Conservation (phyloP, 768 basidiomycete genomes). For the Pisolithus microcarpus region DNA sequence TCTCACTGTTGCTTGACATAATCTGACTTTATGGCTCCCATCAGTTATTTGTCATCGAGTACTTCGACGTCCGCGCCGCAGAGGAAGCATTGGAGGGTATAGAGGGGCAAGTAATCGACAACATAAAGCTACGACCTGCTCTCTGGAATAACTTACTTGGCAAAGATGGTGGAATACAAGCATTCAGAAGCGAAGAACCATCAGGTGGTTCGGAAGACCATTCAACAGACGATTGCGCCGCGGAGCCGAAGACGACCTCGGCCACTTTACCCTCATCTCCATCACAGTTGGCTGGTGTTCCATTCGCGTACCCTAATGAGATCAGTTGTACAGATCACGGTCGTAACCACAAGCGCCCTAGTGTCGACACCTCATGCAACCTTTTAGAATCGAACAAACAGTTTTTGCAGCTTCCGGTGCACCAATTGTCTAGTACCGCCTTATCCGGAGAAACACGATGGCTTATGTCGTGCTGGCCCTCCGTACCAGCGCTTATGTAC, state of each 20-base stretch:
- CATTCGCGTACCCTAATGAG: constrained; percentile 20
- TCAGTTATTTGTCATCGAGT: constrained; percentile 54
- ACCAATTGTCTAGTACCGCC: constrained; percentile 13
- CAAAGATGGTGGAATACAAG: constrained; percentile 13
- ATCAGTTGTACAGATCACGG: constrained; percentile 12
- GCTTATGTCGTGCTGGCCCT: constrained; percentile 10
- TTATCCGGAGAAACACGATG: constrained; percentile 12
- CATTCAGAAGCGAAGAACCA: constrained; percentile 24
- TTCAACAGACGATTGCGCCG: constrained; percentile 25
- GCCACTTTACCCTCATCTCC: constrained; percentile 26
- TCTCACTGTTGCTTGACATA: not conserved
- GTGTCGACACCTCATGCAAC: constrained; percentile 6
- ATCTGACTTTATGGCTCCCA: constrained; percentile 12
- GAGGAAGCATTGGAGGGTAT: constrained; percentile 44
- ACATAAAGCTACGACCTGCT: constrained; percentile 42
- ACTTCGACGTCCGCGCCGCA: constrained; percentile 58
- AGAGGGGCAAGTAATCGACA: constrained; percentile 42
- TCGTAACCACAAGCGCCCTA: constrained; percentile 17
- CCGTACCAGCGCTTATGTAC: constrained; percentile 9
- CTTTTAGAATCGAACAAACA: constrained; percentile 6
- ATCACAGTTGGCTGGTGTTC: constrained; percentile 16
- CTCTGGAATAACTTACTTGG: constrained; percentile 26
- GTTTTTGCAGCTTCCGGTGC: constrained; percentile 12
- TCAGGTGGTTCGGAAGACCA: constrained; percentile 19
- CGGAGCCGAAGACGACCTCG: constrained; percentile 33